Evolutionary conservation across 1,139 yeast genomes (phyloP), one percentile per base, ranked within the genome.

Genomic region (Suhomyces kunorum): DNA sequence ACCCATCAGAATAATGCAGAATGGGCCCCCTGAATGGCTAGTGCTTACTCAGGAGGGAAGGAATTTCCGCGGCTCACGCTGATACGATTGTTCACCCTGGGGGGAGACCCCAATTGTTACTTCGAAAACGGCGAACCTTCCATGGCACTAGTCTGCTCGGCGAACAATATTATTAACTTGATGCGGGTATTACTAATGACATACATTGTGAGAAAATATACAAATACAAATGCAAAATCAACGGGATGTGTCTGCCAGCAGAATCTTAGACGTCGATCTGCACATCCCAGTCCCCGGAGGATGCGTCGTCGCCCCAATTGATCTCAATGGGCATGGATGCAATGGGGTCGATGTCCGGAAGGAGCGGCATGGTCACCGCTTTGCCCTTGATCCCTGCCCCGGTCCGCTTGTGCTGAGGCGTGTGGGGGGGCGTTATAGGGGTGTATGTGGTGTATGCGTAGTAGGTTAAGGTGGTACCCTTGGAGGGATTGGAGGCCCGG

Each of bases 311-410:
- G 14, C 16, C 24, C 38, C 39, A 34, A 18, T 40, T 40, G 13
- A 40, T 34, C 6, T 40, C 44, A 20, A 40, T 40, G 28, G 44
- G 34, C 17, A 40, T 20, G 32, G 40, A 40, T 17, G 26, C 28
- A 24, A 40, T 33, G 26, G 25, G 23, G 31, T 40, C 43, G 9
- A 30, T 25, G 9, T 16, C 32, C 8, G 28, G 3, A 6, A 8
- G 11, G 13, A 20, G 20, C 1, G 34, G 24, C 16, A n/a, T n/a
- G n/a, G n/a, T n/a, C n/a, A 11, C 8, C 11, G 16, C 23, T 6
- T 17, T 17, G 32, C 18, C 23, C n/a, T 9, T 28, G 15, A 18
- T 7, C 13, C 26, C 8, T 16, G 20, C 24, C 18, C 17, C 17
- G 25, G 25, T n/a, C 15, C 19, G 22, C 18, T 15, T 28, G 18